Percentiles rank a stretch among this genome's conserved stretches.
Conservation (phyloP, 352 stramenopile genomes). For the Peronospora destructor region DNA sequence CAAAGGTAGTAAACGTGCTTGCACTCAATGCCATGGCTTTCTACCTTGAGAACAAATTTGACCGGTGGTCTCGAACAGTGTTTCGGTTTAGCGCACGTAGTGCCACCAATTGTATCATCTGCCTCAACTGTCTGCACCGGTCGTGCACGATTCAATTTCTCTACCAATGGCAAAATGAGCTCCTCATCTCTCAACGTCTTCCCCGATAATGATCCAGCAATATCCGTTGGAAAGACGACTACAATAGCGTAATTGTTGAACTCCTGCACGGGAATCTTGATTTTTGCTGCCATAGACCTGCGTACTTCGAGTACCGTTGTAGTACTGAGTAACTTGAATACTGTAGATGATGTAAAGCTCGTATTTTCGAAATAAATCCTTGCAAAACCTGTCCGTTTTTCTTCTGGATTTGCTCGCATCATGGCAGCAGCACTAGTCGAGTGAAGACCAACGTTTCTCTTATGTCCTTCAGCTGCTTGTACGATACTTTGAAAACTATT, state of each 20-base stretch:
- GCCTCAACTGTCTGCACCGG: slow-evolving; percentile 31
- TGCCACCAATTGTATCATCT: slow-evolving; percentile 40
- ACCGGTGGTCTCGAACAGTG: slow-evolving; percentile 55
- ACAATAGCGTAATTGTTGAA: slow-evolving; percentile 77
- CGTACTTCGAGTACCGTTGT: slow-evolving; percentile 73
- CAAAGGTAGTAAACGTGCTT: slow-evolving; percentile 1
- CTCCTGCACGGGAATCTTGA: slow-evolving; percentile 58
- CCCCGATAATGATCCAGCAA: slow-evolving; percentile 50
- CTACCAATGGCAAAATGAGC: slow-evolving; percentile 64
- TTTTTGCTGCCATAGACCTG: slow-evolving; percentile 75
- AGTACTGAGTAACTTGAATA: slow-evolving; percentile 62
- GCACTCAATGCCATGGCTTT: not conserved
- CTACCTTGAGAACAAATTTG: slow-evolving; percentile 81
- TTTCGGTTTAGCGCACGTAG: slow-evolving; percentile 45
- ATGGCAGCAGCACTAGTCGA: slow-evolving; percentile 10
- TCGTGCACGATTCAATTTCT: slow-evolving; percentile 51
- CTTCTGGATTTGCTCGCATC: slow-evolving; percentile 17
- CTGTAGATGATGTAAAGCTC: slow-evolving; percentile 73
- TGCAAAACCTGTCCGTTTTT: slow-evolving; percentile 64
- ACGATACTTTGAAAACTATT: slow-evolving; percentile 29
- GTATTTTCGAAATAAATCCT: slow-evolving; percentile 83
- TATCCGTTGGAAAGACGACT: slow-evolving; percentile 66
- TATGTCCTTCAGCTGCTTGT: slow-evolving; percentile 20
- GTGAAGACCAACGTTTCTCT: slow-evolving; percentile 15
- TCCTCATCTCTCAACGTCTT: slow-evolving; percentile 74